Conservation (phyloP, 805 yeast genomes). For the Ogataea philodendri region DNA sequence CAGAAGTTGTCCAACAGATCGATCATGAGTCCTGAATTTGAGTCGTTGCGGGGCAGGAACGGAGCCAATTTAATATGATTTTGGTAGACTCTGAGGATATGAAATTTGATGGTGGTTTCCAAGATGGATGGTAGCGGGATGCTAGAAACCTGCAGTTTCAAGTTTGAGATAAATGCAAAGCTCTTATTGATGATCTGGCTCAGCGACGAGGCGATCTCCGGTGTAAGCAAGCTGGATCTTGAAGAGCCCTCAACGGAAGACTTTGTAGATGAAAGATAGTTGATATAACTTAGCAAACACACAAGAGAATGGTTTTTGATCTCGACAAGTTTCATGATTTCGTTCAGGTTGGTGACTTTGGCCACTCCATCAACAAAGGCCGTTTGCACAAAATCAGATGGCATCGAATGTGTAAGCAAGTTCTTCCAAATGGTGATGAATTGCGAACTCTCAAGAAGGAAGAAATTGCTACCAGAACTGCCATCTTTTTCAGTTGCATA, state of each 20-base stretch:
- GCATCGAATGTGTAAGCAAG: slow-evolving; percentile 49
- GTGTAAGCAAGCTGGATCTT: slow-evolving; percentile 29
- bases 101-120: slow-evolving; percentile 26
- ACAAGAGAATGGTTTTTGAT: slow-evolving; percentile 58
- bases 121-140: slow-evolving; percentile 20
- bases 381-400: slow-evolving; percentile 37
- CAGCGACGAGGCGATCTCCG: slow-evolving; percentile 32
- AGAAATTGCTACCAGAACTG: slow-evolving; percentile 44
- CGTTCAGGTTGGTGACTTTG: slow-evolving; percentile 35
- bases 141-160: slow-evolving; percentile 25
- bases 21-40: slow-evolving; percentile 32
- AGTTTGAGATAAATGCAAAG: slow-evolving; percentile 29
- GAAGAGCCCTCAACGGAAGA: slow-evolving; percentile 33
- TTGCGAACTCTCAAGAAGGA: slow-evolving; percentile 56
- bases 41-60: slow-evolving; percentile 30
- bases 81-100: slow-evolving; percentile 34
- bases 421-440: slow-evolving; percentile 64
- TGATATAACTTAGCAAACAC: slow-evolving; percentile 53
- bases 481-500: slow-evolving; percentile 36
- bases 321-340: slow-evolving; percentile 41
- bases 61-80: slow-evolving; percentile 35
- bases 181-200: slow-evolving; percentile 33
- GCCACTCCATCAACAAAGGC: slow-evolving; percentile 32
- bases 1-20: slow-evolving; percentile 35
- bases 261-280: slow-evolving; percentile 46